Percentiles rank a stretch among this genome's conserved stretches.
These are phyloP conservation scores for Litsea cubeba DNA, from an alignment of 164 flowering plant species.

Conservation along the genomic window DNA sequence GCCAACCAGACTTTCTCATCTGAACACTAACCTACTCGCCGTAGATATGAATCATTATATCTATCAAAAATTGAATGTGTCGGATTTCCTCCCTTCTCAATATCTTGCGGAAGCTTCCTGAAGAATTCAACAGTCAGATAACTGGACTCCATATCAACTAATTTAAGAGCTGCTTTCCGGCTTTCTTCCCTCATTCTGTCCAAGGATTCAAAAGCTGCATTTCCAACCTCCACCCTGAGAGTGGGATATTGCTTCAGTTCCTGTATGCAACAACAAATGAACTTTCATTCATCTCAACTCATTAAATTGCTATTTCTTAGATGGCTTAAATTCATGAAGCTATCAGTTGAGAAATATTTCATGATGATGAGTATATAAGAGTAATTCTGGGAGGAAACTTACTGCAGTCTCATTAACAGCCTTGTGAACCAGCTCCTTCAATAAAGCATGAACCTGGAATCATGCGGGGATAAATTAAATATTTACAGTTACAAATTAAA, in stretches of 20 bases:
- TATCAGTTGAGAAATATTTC: not conserved
- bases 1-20: too few relatives aligned
- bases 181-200: conserved; percentile 88
- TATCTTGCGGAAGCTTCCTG: conserved; percentile 95
- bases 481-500: too few relatives aligned
- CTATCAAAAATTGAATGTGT: conserved; percentile 88
- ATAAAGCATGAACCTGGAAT: conserved; percentile 61
- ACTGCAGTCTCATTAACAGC: conserved; percentile 65
- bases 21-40: conserved; percentile 61
- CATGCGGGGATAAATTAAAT: not conserved
- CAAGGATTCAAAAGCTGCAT: conserved; percentile 73
- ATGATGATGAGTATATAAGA: not conserved
- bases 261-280: conserved; percentile 28
- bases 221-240: conserved; percentile 54
- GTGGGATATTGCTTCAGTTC: conserved; percentile 74
- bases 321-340: not conserved
- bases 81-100: conserved; percentile 95
- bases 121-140: conserved; percentile 95
- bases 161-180: conserved; percentile 71
- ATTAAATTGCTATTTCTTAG: not conserved
- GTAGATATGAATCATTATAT: conserved; percentile 82
- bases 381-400: conserved; percentile 18
- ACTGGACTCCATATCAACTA: conserved; percentile 89
- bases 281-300: not conserved
- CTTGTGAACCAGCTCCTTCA: conserved; percentile 82